Percentiles rank a stretch among this genome's conserved stretches.
These are phyloP conservation scores for Phascolomyces articulosus DNA, from an alignment of 371 early-diverging fungal genomes.

Conservation along the genomic window DNA sequence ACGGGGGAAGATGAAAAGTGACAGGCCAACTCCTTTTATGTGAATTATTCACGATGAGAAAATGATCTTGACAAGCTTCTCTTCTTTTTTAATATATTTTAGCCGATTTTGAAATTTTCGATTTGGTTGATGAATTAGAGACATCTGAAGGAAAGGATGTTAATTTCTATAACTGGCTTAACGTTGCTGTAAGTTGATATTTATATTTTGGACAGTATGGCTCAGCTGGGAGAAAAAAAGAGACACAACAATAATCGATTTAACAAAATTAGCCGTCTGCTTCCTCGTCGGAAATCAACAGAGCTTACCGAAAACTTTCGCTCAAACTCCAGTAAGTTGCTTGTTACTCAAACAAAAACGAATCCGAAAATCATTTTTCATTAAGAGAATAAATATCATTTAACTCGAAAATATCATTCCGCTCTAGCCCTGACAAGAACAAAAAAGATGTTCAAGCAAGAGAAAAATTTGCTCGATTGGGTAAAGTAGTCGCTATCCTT, in stretches of 20 bases:
- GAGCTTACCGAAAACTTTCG: conserved; percentile 90
- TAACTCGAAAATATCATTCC: no score
- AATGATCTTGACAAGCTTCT: neutral
- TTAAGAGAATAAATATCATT: no score
- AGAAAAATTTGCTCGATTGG: conserved; percentile 69
- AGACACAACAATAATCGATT: no score
- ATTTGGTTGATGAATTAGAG: conserved; percentile 79
- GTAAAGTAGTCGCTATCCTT: conserved; percentile 70
- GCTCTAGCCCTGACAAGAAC: conserved; percentile 77
- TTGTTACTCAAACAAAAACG: no score
- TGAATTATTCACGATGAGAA: neutral
- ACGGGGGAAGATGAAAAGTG: no score
- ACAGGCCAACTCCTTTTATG: no score
- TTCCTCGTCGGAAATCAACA: conserved; percentile 74
- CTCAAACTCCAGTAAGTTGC: conserved; percentile 85
- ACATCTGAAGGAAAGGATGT: conserved; percentile 65
- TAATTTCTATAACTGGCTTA: conserved; percentile 64
- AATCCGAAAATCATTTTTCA: no score
- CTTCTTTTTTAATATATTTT: neutral
- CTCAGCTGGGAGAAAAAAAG: no score
- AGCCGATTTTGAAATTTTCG: conserved; percentile 83
- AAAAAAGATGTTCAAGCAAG: conserved; percentile 50
- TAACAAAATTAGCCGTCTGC: conserved; percentile 55
- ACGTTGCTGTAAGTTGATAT: conserved; percentile 40
- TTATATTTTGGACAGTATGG: neutral